Base-by-base conservation (phyloP, 495 filamentous ascomycete species). In the Collariella sp. region DNA sequence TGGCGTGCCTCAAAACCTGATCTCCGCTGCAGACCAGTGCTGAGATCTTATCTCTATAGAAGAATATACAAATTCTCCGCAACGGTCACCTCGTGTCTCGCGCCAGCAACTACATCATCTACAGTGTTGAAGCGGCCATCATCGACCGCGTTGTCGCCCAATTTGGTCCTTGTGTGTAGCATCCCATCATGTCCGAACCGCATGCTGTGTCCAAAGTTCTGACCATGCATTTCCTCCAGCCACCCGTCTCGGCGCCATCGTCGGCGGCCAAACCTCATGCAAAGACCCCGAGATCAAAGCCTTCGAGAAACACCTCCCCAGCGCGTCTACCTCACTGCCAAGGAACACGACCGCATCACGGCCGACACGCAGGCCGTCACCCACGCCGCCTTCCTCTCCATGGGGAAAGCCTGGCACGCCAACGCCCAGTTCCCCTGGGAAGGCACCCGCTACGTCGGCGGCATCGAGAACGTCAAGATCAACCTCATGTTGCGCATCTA, bases 381-480 rank as follows among this genome's bases (percentile, higher is more conserved):
- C 3, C 93, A 98, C 71, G 93, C 90, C 9, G 93, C 94, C 15
- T 98, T 98, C 67, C 76, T 98, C 40, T 87, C 83, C 70, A 98
- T 98, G 93, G 93, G 93, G 49, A 89, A 89, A 36, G 93, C 93
- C 33, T 98, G 93, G 93, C 83, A 85, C 59, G 89, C 89, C 20
- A 95, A 89, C 67, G 74, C 83, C 29, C 89, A 96, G 62, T 97
- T 96, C 62, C 93, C 93, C 2, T 98, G 93, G 93, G 93, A 98
- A 59, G 82, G 87, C 42, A 79, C 82, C 7, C 88, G 91, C 54
- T 98, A 96, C 74, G 79, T 95, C 3, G 91, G 93, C 47, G 93
- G 94, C 22, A 96, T 98, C 65, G 93, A 98, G 73, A 98, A 98
- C 70, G 89, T 97, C 65, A 98, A 98, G 74, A 96, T 96, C 71